phyloP scores from a whole-genome alignment of 495 filamentous ascomycete species.

The Halenospora varia region DNA sequence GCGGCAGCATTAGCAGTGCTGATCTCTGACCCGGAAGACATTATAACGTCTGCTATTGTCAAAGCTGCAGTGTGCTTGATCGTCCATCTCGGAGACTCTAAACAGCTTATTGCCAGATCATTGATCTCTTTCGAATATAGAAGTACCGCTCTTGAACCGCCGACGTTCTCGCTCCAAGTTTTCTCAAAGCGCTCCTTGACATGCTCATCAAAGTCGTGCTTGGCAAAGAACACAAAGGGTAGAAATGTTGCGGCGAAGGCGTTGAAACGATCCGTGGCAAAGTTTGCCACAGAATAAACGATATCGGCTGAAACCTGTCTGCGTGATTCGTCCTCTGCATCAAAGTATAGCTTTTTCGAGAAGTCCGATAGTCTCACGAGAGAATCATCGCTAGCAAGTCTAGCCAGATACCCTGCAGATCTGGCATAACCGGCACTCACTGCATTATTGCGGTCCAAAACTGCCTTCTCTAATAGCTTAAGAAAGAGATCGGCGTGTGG shows the following conservation, averaged over 20 bases:
- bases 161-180: constrained; percentile 87
- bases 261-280: constrained; percentile 84
- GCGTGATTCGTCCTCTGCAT: constrained; percentile 66
- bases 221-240: constrained; percentile 83
- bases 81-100: constrained; percentile 79
- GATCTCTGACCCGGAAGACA: constrained; percentile 49
- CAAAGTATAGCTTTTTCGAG: constrained; percentile 71
- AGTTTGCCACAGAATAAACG: constrained; percentile 72
- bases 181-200: constrained; percentile 72
- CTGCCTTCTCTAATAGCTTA: constrained; percentile 68
- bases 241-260: constrained; percentile 67
- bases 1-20: constrained; percentile 49
- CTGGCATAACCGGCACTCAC: constrained; percentile 82
- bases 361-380: constrained; percentile 63
- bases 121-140: constrained; percentile 83
- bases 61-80: constrained; percentile 85
- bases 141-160: constrained; percentile 73
- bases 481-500: constrained; percentile 77
- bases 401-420: constrained; percentile 78
- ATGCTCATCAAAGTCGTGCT: constrained; percentile 76
- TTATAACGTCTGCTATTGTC: constrained; percentile 69
- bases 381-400: constrained; percentile 65
- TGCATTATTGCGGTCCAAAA: constrained; percentile 87
- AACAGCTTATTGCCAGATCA: constrained; percentile 55
- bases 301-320: constrained; percentile 77